Conservation (phyloP, 1,284 basidiomycete species). For the Melampsora americana region DNA sequence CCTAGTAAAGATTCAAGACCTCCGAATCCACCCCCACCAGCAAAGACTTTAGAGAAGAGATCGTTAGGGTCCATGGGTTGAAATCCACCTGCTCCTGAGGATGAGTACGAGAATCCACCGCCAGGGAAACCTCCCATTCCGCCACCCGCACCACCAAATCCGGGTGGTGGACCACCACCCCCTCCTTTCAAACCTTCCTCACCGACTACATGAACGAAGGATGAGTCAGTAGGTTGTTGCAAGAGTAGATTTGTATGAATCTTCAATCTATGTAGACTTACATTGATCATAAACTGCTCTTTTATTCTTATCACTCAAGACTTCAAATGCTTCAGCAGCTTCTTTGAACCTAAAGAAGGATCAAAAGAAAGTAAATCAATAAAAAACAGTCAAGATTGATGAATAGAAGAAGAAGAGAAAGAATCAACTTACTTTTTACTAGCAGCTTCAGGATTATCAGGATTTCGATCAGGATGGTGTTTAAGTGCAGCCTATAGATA, state of each 20-base stretch:
- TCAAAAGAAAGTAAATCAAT: background rate
- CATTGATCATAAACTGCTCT: conserved; percentile 85
- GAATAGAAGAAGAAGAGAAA: background rate
- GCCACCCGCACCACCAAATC: conserved; percentile 8
- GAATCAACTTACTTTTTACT: conserved; percentile 64
- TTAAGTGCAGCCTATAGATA: conserved; percentile 67
- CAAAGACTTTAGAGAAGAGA: conserved; percentile 75
- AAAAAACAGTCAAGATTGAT: conserved; percentile 2
- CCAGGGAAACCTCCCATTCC: conserved; percentile 21
- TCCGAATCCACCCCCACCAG: conserved; percentile 47
- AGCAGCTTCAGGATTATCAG: conserved; percentile 71
- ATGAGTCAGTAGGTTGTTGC: background rate
- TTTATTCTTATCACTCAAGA: conserved; percentile 89
- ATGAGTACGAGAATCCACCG: conserved; percentile 10
- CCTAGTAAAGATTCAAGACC: conserved; percentile 48
- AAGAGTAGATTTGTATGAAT: background rate
- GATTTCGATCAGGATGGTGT: conserved; percentile 89
- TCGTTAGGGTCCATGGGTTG: conserved; percentile 78
- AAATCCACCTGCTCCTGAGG: conserved; percentile 58
- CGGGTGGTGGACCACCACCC: conserved; percentile 14
- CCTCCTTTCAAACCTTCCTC: conserved; percentile 28
- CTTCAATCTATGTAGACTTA: background rate
- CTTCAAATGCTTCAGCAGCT: conserved; percentile 95
- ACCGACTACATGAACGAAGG: conserved; percentile 3
- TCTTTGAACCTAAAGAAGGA: conserved; percentile 52